Base-by-base conservation (phyloP, 768 basidiomycete genomes). In the Trichaptum fuscoviolaceum region DNA sequence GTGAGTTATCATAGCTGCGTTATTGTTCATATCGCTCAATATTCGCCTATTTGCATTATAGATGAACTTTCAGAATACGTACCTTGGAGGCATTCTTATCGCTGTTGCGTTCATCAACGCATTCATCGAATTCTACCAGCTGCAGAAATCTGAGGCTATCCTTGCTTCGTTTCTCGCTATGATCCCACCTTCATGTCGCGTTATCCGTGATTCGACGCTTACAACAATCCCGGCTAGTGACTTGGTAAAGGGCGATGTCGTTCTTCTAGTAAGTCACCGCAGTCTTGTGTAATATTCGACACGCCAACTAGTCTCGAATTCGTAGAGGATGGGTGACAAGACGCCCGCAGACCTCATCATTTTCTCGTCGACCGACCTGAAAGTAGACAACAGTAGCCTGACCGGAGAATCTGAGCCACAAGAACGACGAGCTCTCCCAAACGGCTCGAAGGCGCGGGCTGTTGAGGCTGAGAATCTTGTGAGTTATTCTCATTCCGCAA, bases 91-190 rank as follows among this genome's bases (percentile, higher is more conserved):
- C 30, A 89, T 89, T 73, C 79, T 89, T 66, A 88, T 89, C 64
- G 78, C 78, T 24, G 87, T 89, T 24, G 87, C 88, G 18, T 87
- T 90, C 74, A 74, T 89, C 66, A 90, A 90, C 69, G 88, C 87
- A 7, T 83, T 83, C 68, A 88, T 90, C 73, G 88, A 90, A 73
- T 90, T 87, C 73, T 81, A 78, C 71, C 88, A 90, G 77, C 81
- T 89, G 34, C 88, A 90, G 76, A 90, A 89, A 71, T 88, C 87
- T 9, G 88, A 89, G 72, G 87, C 87, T 52, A 90, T 90, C 69
- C 79, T 90, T 4, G 87, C 87, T 4, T 87, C 86, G 1, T 90
- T 90, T 77, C 78, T 90, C 35, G 88, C 88, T 10, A 86, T 90
- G 86, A 90, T 90, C 63, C 88, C 88, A 18, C 88, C 88, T 0